A percentile compares a stretch with the other conserved stretches of the same genome.
Conservation (phyloP, 345 rosid genomes). For the Moricandia moricandioides region DNA sequence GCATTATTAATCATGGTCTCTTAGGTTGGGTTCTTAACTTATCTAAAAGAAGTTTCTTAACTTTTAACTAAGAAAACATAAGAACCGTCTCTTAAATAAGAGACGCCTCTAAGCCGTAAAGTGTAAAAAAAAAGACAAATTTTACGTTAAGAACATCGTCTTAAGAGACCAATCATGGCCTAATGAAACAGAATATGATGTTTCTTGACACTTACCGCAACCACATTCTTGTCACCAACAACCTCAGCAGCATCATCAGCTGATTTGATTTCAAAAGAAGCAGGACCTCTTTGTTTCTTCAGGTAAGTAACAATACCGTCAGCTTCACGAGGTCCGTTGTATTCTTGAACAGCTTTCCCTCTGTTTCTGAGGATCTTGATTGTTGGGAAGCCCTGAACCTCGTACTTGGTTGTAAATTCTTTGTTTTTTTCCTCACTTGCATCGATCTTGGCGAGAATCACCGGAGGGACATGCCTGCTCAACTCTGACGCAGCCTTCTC, state of each 20-base stretch:
- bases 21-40: too few species aligned
- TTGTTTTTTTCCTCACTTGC: conserved; percentile 78
- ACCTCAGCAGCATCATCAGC: conserved; percentile 56
- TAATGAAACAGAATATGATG: not conserved
- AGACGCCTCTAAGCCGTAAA: too few species aligned
- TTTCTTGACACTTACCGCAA: conserved; percentile 51
- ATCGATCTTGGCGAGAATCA: conserved; percentile 84
- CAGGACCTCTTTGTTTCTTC: conserved; percentile 93
- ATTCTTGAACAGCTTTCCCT: conserved; percentile 75
- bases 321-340: conserved; percentile 92
- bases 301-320: conserved; percentile 79
- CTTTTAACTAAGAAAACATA: too few species aligned
- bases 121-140: too few species aligned
- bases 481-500: conserved; percentile 88
- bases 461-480: conserved; percentile 63
- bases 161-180: too few species aligned
- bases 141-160: too few species aligned
- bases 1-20: too few species aligned
- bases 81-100: too few species aligned
- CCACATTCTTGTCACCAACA: conserved; percentile 64
- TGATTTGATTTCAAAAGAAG: conserved; percentile 77
- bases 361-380: conserved; percentile 83
- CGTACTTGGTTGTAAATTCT: conserved; percentile 54
- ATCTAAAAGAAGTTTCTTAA: too few species aligned
- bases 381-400: conserved; percentile 80